Evolutionary conservation across 2,329 filamentous ascomycete genomes (phyloP), one percentile per base, ranked within the genome.

Genomic region (Boeremia exigua): DNA sequence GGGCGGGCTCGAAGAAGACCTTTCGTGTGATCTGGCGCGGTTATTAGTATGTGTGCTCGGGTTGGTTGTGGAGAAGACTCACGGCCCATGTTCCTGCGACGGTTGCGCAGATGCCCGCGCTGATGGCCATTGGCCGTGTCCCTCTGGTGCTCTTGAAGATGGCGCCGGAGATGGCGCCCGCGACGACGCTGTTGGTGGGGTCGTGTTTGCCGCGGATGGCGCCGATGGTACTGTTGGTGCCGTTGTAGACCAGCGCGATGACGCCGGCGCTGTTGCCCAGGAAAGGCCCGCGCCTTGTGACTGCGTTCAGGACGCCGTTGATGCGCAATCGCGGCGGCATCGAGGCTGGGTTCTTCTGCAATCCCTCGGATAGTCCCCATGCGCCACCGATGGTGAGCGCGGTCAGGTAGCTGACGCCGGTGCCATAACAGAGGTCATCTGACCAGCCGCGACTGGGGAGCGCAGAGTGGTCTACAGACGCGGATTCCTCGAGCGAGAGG

Each of bases 351-450:
- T 84, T 82, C 77, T 89, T 88, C 71, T 88, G 87, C 68, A 98
- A 79, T 10, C 95, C 95, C 78, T 99, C 95, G 63, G 90, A 88
- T 66, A 99, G 77, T 59, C 95, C 95, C 94, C 94, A 98, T 54
- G 86, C 88, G 65, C 95, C 95, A 76, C 95, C 95, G 64, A 96
- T 75, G 36, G 89, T 85, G 69, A 99, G 81, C 6, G 90, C 95
- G n/a, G 90, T 82, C 58, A 99, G 82, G 75, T 99, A 99, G 73
- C 92, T 96, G 60, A 94, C 88, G 68, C 95, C 95, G 19, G 95
- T 96, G 72, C 96, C 95, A 77, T 99, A 99, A 80, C 95, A 98
- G 57, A 99, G 86, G 77, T 99, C 95, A 75, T 99, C 95, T 58
- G 93, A 96, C 87, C 96, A 99, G 75, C 95, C 95, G 76, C 95